Evolutionary conservation across 129 eudicot species (phyloP), one percentile per base, ranked within the genome.

Genomic region (Saposhnikovia divaricata): DNA sequence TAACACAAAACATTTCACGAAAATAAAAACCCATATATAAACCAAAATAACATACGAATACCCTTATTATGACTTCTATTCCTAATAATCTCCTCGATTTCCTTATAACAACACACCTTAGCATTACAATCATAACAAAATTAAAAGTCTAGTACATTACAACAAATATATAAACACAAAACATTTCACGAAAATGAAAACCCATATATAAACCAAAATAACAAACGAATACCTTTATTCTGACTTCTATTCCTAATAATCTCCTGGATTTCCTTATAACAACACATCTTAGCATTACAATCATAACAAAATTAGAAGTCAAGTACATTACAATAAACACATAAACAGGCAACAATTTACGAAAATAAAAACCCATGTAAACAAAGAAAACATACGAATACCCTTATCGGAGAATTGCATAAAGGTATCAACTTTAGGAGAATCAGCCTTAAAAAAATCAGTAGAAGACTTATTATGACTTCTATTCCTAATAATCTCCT

Each of bases 361-460:
- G 1, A 34, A 47, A 63, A 55, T 16, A 12, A 71, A 81, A 13
- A 55, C 19, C 27, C 69, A 72, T 27, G 0, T 70, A 0, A 37
- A 39, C 28, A 44, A 18, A 72, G 63, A 37, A 0, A 5, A 34
- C 2, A 31, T 74, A 12, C 77, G 39, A 28, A n/a, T 78, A 91
- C 97, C 98, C 86, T 94, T 94, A 82, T 94, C 97, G 76, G 97
- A 80, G 74, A 94, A 94, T 59, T 94, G 97, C 89, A 91, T 78
- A 86, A 88, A 94, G 3, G 93, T 82, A 80, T 91, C 97, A 46
- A 89, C 90, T 82, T 91, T 94, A 4, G 90, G 77, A 80, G 89
- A 73, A n/a, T 46, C 79, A 65, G 78, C 79, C 78, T 85, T 87
- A 55, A 82, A 81, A 76, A 63, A 48, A 12, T 51, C 23, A 16